Evolutionary conservation across 345 rosid species (phyloP), one percentile per base, ranked within the genome.

Genomic region (Hibiscus trionum): DNA sequence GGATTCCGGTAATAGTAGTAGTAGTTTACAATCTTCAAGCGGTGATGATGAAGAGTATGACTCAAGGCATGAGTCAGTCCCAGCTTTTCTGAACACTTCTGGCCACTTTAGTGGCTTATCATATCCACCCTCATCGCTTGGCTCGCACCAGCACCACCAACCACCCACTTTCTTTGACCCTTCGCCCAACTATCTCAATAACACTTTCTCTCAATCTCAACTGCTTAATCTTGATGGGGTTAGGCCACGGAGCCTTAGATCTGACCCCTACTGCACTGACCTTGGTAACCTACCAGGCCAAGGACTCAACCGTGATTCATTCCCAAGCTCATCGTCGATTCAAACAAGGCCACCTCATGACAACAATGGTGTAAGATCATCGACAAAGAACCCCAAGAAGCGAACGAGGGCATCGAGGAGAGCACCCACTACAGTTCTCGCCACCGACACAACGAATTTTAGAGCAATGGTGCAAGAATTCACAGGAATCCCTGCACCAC

Each of bases 391-490:
- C 80, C 87, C 96, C 12, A 91, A 86, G 83, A 93, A 93, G 80
- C 76, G 98, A 69, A 85, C 96, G 1, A 85, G 97, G 79, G 96
- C 96, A 4, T 93, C 98, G 8, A 85, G 98, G 69, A 78, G 97
- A 31, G 97, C 98, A 7, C 97, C 94, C 0, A 93, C 98, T 59
- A 91, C 98, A 0, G 90, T 93, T 75, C 88, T 93, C 50, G 86
- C 92, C 63, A 93, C 97, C 26, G 96, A 93, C 87, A 85, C 97
- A 9, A 82, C 90, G 4, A 93, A 93, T 79, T 93, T 93, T 77
- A 75, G 98, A 76, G 87, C 93, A 70, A 93, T 93, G 98, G 97
- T 93, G 73, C 98, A 93, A 76, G 98, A 93, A 71, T 93, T 93
- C 78, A 93, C 98, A 0, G 98, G 98, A 52, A 86, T 87, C 58